phyloP scores from a whole-genome alignment of 257 asterid genomes.

The Jacaranda mimosifolia region DNA sequence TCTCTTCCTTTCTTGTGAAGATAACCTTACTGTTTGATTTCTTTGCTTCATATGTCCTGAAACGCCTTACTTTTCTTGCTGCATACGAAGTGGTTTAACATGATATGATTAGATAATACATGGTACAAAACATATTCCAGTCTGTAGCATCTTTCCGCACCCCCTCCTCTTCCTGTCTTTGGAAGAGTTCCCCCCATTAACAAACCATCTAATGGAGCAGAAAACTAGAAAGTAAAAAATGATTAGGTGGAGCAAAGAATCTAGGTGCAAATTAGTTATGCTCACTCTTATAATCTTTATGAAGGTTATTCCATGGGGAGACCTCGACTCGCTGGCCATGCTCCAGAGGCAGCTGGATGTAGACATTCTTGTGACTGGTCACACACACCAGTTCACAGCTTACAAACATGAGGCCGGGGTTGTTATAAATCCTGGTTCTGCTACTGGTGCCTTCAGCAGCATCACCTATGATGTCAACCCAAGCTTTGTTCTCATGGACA shows the following conservation, averaged over 20 bases:
- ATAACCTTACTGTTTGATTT: background rate
- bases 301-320: constrained; percentile 99
- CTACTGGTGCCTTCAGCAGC: constrained; percentile 97
- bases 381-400: constrained; percentile 95
- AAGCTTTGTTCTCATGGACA: constrained; percentile 97
- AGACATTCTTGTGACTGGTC: constrained; percentile 94
- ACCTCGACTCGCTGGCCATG: constrained; percentile 94
- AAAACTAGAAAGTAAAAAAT: background rate
- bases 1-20: constrained; percentile 27
- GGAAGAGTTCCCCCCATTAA: background rate
- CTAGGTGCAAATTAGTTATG: background rate
- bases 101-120: background rate
- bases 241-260: background rate
- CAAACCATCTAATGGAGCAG: background rate
- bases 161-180: background rate
- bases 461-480: constrained; percentile 97
- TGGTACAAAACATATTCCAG: background rate
- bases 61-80: background rate
- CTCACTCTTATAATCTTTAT: constrained; percentile 24
- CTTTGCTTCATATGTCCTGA: background rate
- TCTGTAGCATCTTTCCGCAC: background rate
- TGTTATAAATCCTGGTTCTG: constrained; percentile 96
- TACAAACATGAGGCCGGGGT: constrained; percentile 99
- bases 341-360: constrained; percentile 97
- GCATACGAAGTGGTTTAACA: background rate